Base-by-base conservation (phyloP, 495 filamentous ascomycete species). In the Xylaria intraflava region DNA sequence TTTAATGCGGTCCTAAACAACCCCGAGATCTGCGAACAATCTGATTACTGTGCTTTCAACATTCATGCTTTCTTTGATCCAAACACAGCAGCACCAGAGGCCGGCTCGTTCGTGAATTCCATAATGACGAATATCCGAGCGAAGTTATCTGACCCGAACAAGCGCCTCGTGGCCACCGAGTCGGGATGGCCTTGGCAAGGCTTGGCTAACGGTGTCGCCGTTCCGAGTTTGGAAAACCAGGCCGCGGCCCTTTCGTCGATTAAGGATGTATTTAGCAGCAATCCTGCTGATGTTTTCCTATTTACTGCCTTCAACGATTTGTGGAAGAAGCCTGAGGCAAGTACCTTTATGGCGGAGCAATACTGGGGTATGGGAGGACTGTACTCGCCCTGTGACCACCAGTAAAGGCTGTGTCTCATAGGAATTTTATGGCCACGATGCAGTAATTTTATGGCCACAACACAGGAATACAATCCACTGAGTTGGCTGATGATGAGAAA, bases 61-160 rank as follows among this genome's bases (percentile, higher is more conserved):
- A 77, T 80, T 54, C 90, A 96, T 62, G 79, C 89, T 11, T 96
- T 90, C 74, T 95, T 95, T 65, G 85, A 92, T 56, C 69, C 74
- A 2, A 78, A 75, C 9, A 74, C 79, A 26, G 61, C 54, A 6
- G 72, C 90, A 5, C 62, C 69, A 1, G 64, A 72, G 24, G 80
- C 90, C 6, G 90, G 89, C 11, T 51, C 67, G 3, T 95, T 87
- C 60, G 77, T 87, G 4, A 73, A 75, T 17, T 65, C 70, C 17
- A 72, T 72, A 24, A 77, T 95, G 35, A 69, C 70, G 2, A 66
- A 62, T 26, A 64, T 77, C 22, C 56, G 56, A 29, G 64, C 58
- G 30, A 64, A 61, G 26, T 46, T 74, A 24, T 42, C 62, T 26
- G 62, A 71, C 45, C n/a, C 50, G 17, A 64, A 36, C 39, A 62